Conservation (phyloP, 2,329 filamentous ascomycete genomes). For the Neonectria hederae region DNA sequence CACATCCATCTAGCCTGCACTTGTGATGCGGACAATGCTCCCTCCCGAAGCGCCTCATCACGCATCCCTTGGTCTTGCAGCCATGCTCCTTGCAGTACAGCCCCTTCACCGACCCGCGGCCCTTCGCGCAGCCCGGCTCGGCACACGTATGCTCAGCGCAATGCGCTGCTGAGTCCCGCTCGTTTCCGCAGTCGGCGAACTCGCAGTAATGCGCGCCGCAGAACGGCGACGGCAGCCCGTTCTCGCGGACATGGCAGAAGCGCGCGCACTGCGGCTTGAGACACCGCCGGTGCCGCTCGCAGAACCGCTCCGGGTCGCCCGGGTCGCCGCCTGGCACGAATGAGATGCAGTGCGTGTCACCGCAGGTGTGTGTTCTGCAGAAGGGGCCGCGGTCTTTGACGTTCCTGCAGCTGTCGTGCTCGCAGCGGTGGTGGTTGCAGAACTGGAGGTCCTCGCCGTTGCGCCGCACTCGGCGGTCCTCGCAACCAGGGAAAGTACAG, state of each 20-base stretch:
- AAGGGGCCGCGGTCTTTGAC: slow-evolving; percentile 28
- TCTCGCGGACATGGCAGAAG: slow-evolving; percentile 41
- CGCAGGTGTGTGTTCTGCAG: slow-evolving; percentile 44
- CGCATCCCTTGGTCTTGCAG: slow-evolving; percentile 38
- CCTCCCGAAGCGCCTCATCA: slow-evolving; percentile 30
- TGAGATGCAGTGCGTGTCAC: slow-evolving; percentile 36
- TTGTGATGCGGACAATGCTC: slow-evolving; percentile 41
- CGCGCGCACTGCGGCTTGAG: slow-evolving; percentile 33
- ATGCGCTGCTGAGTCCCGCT: slow-evolving; percentile 30
- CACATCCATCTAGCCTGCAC: slow-evolving; percentile 41
- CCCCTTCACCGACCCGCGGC: slow-evolving; percentile 10
- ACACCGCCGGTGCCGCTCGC: slow-evolving; percentile 44
- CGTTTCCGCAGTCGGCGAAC: slow-evolving; percentile 38
- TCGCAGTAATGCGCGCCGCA: slow-evolving; percentile 46
- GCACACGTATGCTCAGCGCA: slow-evolving; percentile 44
- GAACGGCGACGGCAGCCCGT: slow-evolving; percentile 37
- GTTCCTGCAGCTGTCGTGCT: slow-evolving; percentile 33
- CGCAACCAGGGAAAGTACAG: slow-evolving; percentile 39
- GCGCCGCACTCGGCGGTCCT: slow-evolving; percentile 29
- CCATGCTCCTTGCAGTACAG: slow-evolving; percentile 41
- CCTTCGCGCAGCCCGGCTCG: slow-evolving; percentile 38
- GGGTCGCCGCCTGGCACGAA: slow-evolving; percentile 31
- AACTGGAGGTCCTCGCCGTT: slow-evolving; percentile 36
- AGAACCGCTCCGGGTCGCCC: slow-evolving; percentile 37
- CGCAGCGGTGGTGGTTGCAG: slow-evolving; percentile 45